Base-by-base conservation (phyloP, 2,329 filamentous ascomycete species). In the Aspergillus puulaauensis region DNA sequence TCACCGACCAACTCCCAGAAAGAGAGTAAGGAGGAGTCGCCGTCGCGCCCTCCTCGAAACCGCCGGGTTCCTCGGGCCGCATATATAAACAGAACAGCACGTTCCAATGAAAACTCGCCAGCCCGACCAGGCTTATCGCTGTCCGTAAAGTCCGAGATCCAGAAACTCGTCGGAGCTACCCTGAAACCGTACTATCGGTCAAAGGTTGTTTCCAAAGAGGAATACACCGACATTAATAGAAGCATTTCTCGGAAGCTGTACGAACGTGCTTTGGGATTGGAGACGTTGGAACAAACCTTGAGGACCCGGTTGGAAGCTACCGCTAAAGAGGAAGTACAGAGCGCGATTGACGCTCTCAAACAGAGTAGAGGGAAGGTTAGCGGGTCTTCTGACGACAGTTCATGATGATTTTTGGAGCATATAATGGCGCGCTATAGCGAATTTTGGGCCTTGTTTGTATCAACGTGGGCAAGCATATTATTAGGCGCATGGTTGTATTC, bases 151-250 rank as follows among this genome's bases (percentile, higher is more conserved):
- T 87, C 90, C 64, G 91, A 87, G 69, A 89, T 99, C 63, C 93
- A 92, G 71, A 88, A 87, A 65, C 91, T 98, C 76, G 95, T 98
- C 65, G 90, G 91, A 63, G 80, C 83, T 43, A 91, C 90, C 6
- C 80, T 99, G 44, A 90, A 90, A 65, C 91, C 93, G 33, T 85
- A 91, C 64, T 98, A 93, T 80, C 84, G 87, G 61, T 88, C 88
- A 43, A 88, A 89, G 66, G 85, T 88, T 61, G 83, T 98, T 61
- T 91, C 88, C 17, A 90, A 92, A 65, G 90, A 96, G 59, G 89
- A 97, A 74, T 99, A 96, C 73, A 93, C 91, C 3, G 86, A 86
- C 56, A 96, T 98, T 75, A 98, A 98, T 71, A 88, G 92, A 61
- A 88, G 90, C 59, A 87, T 98, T 35, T 97, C 91, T 43, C 88